Evolutionary conservation across 1,284 basidiomycete species (phyloP), one percentile per base, ranked within the genome.

Genomic region (Volvariella volvacea): DNA sequence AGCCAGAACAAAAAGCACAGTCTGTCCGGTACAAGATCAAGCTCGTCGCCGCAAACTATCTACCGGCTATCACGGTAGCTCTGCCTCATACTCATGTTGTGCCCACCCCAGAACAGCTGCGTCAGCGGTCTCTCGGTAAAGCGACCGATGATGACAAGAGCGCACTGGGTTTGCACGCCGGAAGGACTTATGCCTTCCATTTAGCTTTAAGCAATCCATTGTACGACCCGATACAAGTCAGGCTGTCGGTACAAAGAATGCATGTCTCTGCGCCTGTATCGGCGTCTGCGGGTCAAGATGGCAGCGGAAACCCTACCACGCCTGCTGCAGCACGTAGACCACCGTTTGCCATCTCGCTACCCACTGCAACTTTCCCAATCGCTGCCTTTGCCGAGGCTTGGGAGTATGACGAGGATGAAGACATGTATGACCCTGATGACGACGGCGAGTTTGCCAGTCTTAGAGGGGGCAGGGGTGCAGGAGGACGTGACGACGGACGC

Each of bases 21-120:
- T 91, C 89, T 4, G 86, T 90, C 25, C 80, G 90, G 4, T 97
- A 88, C 78, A 98, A 98, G 67, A 98, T 99, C 67, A 97, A 96
- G 63, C 83, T 97, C 39, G 88, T 95, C 39, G 96, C 95, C 0
- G 78, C 85, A 20, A 94, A 90, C 62, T 98, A 97, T 63, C 72
- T 99, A 14, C 96, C 95, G 0, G 79, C 86, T 2, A 86, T 97
- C 33, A 78, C 80, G n/a, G 76, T 87, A 22, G 70, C 78, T 16
- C 72, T 85, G 28, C 84, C 82, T n/a, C 78, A 78, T 49, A 57
- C 63, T 2, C 63, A 66, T 47, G 34, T 36, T 36, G 62, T 69
- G 40, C 61, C 68, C 17, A 61, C 66, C 15, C 56, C 67, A 2
- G 75, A 77, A 41, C 59, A 68, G 45, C 63, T 72, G 4, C 34